A percentile compares a stretch with the other conserved stretches of the same genome.
These are phyloP conservation scores for Trichophaea hybrida DNA, from an alignment of 2,329 filamentous ascomycete genomes.

Conservation along the genomic window DNA sequence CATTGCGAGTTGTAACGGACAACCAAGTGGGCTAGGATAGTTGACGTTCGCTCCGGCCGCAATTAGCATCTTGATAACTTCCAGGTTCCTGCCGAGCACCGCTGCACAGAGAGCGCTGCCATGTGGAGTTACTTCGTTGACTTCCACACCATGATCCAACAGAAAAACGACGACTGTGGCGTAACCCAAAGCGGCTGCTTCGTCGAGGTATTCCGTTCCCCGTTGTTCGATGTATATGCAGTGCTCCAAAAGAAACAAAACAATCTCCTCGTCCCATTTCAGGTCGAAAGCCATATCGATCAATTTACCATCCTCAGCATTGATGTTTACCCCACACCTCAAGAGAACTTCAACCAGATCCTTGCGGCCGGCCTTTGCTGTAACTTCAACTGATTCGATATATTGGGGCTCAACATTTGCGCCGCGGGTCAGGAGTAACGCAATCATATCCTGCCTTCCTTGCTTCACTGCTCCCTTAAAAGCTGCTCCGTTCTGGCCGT, in stretches of 20 bases:
- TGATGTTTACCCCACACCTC: background rate
- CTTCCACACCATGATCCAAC: background rate
- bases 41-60: no score
- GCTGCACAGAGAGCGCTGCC: no score
- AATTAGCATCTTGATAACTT: no score
- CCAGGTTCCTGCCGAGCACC: no score
- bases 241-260: background rate
- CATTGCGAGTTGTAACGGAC: no score
- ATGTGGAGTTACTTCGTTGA: background rate
- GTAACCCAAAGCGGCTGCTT: background rate
- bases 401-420: background rate
- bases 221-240: background rate
- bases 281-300: background rate
- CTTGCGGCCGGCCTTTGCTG: background rate
- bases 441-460: background rate
- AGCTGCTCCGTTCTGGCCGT: background rate
- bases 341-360: background rate
- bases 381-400: background rate
- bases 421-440: background rate
- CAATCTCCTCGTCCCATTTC: background rate
- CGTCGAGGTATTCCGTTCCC: background rate
- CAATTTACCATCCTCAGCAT: background rate
- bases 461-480: background rate
- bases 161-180: background rate
- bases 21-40: no score